These are phyloP conservation scores for Fraxinus ornus DNA, from an alignment of 305 asterid genomes.

Conservation along the genomic window DNA sequence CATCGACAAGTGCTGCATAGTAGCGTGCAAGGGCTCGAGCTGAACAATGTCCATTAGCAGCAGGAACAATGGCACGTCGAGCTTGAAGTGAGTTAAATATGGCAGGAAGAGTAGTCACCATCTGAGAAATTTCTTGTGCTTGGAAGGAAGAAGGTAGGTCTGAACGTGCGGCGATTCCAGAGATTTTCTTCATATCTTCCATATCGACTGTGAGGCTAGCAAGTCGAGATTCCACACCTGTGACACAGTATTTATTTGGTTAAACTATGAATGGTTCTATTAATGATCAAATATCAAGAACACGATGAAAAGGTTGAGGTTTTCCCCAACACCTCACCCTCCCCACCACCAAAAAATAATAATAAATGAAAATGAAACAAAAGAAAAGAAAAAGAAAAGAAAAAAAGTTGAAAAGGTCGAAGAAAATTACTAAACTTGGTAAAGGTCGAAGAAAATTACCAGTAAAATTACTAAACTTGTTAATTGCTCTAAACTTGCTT, in stretches of 20 bases:
- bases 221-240: conserved; percentile 96
- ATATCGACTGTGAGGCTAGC: conserved; percentile 82
- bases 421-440: not conserved
- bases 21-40: conserved; percentile 98
- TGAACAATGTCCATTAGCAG: conserved; percentile 91
- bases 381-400: not conserved
- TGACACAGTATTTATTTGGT: conserved; percentile 12
- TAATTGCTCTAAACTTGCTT: not conserved
- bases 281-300: not conserved
- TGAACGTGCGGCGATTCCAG: conserved; percentile 45
- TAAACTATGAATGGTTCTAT: not conserved
- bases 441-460: not conserved
- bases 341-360: not conserved
- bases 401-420: not conserved
- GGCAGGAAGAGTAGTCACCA: conserved; percentile 64
- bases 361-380: not conserved
- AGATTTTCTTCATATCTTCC: conserved; percentile 63
- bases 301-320: not conserved
- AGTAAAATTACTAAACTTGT: not conserved
- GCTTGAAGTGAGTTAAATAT: conserved; percentile 72
- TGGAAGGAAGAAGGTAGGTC: conserved; percentile 76
- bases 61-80: conserved; percentile 88
- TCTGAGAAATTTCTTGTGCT: conserved; percentile 50
- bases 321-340: not conserved
- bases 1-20: conserved; percentile 82